Conservation (phyloP, 257 asterid species). For the Linderniella brevidens region DNA sequence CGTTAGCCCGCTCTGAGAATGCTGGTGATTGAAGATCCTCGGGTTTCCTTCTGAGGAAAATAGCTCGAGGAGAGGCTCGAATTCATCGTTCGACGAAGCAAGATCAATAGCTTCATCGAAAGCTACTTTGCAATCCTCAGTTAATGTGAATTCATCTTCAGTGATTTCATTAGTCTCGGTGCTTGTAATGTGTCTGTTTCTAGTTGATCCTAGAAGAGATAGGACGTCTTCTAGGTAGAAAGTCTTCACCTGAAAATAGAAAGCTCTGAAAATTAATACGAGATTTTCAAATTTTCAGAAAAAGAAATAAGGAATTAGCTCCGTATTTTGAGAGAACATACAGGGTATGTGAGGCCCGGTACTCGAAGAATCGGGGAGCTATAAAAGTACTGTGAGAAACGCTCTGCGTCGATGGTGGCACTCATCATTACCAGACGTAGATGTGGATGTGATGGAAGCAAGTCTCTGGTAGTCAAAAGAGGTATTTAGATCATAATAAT, state of each 20-base stretch:
- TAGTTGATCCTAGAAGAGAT: slow-evolving; percentile 32
- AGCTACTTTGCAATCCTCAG: slow-evolving; percentile 48
- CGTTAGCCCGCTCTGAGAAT: slow-evolving; percentile 56
- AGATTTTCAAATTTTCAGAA: slow-evolving; percentile 1
- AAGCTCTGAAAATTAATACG: slow-evolving; percentile 7
- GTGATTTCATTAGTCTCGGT: slow-evolving; percentile 12
- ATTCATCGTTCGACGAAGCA: slow-evolving; percentile 52
- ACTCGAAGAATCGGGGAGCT: slow-evolving; percentile 81
- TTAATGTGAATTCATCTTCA: slow-evolving; percentile 21
- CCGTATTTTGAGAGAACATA: slow-evolving; percentile 15
- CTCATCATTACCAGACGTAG: slow-evolving; percentile 94
- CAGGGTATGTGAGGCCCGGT: slow-evolving; percentile 91
- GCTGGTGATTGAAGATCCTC: slow-evolving; percentile 47
- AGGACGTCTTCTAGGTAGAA: slow-evolving; percentile 83
- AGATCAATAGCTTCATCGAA: slow-evolving; percentile 70
- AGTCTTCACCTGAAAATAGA: slow-evolving; percentile 42
- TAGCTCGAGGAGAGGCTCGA: slow-evolving; percentile 54
- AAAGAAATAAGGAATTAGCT: not conserved
- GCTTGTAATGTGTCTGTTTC: slow-evolving; percentile 17
- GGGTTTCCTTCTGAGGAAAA: slow-evolving; percentile 44
- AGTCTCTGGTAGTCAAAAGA: slow-evolving; percentile 48
- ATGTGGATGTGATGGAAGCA: slow-evolving; percentile 73
- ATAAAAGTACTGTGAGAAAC: slow-evolving; percentile 72
- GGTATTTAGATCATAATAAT: slow-evolving; percentile 3
- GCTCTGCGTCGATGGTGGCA: slow-evolving; percentile 89